Base-by-base conservation (phyloP, 2,329 filamentous ascomycete genomes). In the Drechslerella dactyloides region DNA sequence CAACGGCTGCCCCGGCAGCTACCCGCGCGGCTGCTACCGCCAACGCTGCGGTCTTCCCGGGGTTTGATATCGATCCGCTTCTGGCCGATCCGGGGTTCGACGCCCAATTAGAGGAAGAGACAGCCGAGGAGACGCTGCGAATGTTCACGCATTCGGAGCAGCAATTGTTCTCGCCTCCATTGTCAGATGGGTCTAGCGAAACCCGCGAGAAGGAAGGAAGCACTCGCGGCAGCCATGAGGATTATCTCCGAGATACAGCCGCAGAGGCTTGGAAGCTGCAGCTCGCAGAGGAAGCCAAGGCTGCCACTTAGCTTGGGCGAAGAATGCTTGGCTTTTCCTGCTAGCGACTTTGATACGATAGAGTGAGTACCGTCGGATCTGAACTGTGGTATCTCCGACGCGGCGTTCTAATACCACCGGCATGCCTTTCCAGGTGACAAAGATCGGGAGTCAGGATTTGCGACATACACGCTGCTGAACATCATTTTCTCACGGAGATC, bases 251-350 rank as follows among this genome's bases (percentile, higher is more conserved):
- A 44, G 60, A 65, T 50, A 60, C 68, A 7, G 68, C 68, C 6
- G 60, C 68, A 23, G 60, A 72, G n/a, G 68, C 68, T 4, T 72
- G 68, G 68, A 72, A 72, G 54, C 55, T 72, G 37, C 68, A 72
- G 51, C 50, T 72, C n/a, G 68, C 64, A 19, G 68, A 72, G 24
- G 60, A 61, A 42, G 24, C 57, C 10, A 65, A 65, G 35, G 56
- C 53, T 46, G 50, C 60, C 24, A 50, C 53, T 27, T 69, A 50
- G 53, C 10, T 37, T 17, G 21, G 30, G 37, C 42, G 11, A n/a
- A n/a, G n/a, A n/a, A n/a, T n/a, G n/a, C n/a, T 42, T 17, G 15
- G 53, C 21, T 23, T 33, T 8, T n/a, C 4, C 27, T 4, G 35
- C 37, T 19, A 33, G 33, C 19, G 13, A 27, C n/a, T 8, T 40